phyloP scores from a whole-genome alignment of 2,329 filamentous ascomycete genomes.

The Fusarium gaditjirri region DNA sequence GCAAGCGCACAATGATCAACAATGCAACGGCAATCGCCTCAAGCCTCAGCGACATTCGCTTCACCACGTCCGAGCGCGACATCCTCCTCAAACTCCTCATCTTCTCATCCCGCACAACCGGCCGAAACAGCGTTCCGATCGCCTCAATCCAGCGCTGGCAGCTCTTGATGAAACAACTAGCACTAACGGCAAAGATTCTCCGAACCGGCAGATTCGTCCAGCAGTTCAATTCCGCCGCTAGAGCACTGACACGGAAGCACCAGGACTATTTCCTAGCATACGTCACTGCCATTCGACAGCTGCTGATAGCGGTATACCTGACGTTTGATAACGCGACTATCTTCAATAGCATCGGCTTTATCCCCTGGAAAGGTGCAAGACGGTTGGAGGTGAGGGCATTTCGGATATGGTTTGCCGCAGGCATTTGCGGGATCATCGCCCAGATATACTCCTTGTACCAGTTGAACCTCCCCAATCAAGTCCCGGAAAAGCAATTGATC shows the following conservation, averaged over 20 bases:
- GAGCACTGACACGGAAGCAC: not conserved
- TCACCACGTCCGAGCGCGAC: conserved; percentile 12
- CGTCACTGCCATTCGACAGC: conserved; percentile 16
- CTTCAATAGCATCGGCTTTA: conserved; percentile 25
- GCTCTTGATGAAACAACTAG: conserved; percentile 9
- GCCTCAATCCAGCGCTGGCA: not conserved
- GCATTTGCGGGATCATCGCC: not conserved
- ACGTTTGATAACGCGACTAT: conserved; percentile 18
- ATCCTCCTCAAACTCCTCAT: conserved; percentile 7
- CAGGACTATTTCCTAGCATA: conserved; percentile 13
- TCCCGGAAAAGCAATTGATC: not conserved
- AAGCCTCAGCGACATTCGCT: not conserved
- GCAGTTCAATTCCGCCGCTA: not conserved
- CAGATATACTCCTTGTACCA: conserved; percentile 19
- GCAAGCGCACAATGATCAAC: not conserved
- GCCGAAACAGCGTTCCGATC: conserved; percentile 2
- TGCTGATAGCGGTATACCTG: conserved; percentile 11
- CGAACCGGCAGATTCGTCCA: conserved; percentile 5
- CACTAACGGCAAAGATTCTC: conserved; percentile 10
- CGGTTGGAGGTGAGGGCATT: conserved; percentile 6
- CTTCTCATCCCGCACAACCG: conserved; percentile 4
- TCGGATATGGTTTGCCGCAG: conserved; percentile 18
- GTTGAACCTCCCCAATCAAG: not conserved
- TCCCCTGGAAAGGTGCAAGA: conserved; percentile 19
- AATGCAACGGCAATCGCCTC: not conserved